phyloP scores from a whole-genome alignment of 345 rosid species.

The Gossypium anomalum region DNA sequence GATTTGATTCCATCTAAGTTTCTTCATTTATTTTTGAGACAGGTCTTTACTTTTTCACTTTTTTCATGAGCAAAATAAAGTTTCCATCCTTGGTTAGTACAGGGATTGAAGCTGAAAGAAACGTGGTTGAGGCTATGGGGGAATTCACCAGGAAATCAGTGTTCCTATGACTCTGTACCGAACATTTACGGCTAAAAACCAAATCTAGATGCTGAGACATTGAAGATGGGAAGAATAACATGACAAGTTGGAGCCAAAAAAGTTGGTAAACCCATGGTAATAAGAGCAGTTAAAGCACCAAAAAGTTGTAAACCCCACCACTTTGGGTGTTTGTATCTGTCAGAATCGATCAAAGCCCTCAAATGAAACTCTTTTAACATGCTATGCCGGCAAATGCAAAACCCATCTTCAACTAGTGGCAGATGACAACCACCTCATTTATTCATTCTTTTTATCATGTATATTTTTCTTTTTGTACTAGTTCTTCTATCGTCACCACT shows the following conservation, averaged over 20 bases:
- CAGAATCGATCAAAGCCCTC: slow-evolving; percentile 9
- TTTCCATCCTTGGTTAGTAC: not conserved
- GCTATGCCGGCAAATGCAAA: not conserved
- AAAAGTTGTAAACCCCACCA: slow-evolving; percentile 15
- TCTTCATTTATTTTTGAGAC: not conserved
- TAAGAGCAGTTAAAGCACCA: slow-evolving; percentile 1
- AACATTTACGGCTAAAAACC: not conserved
- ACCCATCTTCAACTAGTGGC: not conserved
- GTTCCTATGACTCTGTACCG: not conserved
- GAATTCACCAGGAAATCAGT: not conserved
- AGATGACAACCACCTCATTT: not conserved
- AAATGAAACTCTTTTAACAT: not conserved
- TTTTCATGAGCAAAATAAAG: not conserved
- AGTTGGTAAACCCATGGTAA: not conserved
- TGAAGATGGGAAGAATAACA: not conserved
- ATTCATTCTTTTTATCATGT: not conserved
- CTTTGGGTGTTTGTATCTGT: not conserved
- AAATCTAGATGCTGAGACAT: not conserved
- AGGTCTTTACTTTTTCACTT: not conserved
- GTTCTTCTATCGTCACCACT: too few relatives aligned
- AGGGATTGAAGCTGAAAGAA: not conserved
- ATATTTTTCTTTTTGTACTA: too few relatives aligned
- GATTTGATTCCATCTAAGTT: not conserved
- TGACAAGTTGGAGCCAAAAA: too few relatives aligned
- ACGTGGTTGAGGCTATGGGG: not conserved